These are phyloP conservation scores for Trichoderma koningii DNA, from an alignment of 2,329 filamentous ascomycete species.

Conservation along the genomic window DNA sequence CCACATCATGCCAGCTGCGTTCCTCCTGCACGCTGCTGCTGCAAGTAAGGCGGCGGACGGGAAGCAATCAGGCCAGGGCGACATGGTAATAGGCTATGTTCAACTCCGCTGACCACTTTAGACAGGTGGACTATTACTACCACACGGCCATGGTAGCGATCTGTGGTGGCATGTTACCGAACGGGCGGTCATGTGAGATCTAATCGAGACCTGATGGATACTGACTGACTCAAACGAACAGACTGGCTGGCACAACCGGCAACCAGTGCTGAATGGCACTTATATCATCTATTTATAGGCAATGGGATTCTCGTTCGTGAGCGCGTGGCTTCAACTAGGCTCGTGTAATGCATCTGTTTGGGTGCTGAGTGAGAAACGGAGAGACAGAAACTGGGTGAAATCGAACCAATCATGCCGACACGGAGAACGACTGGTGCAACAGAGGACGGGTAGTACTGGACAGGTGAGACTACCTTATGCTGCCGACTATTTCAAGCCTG, in stretches of 20 bases:
- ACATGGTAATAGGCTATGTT: neutral
- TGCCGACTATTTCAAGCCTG: too few relatives aligned
- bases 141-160: neutral
- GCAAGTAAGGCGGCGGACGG: neutral
- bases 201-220: neutral
- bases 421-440: neutral
- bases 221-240: conserved; percentile 6
- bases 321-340: conserved; percentile 4
- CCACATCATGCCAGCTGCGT: neutral
- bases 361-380: conserved; percentile 15
- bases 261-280: neutral
- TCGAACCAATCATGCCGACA: neutral
- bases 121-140: neutral
- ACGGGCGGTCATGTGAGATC: conserved; percentile 8
- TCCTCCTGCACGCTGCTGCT: too few relatives aligned
- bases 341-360: conserved; percentile 13
- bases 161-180: neutral
- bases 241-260: conserved; percentile 1
- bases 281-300: conserved; percentile 19
- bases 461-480: neutral
- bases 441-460: conserved; percentile 13
- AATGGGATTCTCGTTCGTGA: conserved; percentile 1
- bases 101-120: neutral
- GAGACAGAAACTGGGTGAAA: neutral
- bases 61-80: neutral